phyloP scores from a whole-genome alignment of 78 protist species.

The Guillardia theta region DNA sequence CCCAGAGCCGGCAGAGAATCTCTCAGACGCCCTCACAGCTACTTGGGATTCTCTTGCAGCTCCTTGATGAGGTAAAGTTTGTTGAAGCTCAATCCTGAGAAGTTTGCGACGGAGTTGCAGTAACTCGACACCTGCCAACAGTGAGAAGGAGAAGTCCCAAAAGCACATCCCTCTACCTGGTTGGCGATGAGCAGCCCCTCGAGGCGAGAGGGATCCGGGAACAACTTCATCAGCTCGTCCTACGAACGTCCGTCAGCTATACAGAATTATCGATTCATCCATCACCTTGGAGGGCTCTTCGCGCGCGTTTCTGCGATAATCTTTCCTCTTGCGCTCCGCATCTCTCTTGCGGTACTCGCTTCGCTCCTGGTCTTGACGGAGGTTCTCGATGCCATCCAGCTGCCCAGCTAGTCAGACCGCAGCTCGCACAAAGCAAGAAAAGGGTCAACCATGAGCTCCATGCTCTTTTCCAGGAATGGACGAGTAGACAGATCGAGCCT shows the following conservation, averaged over 20 bases:
- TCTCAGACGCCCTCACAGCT: too few relatives aligned
- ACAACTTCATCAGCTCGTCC: not conserved
- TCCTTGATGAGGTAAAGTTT: not conserved
- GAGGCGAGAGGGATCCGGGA: not conserved
- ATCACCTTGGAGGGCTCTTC: too few relatives aligned
- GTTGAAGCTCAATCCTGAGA: not conserved
- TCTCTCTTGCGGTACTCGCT: not conserved
- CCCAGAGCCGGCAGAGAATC: too few relatives aligned
- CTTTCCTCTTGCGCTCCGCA: not conserved
- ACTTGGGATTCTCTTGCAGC: conserved; percentile 19
- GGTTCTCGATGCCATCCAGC: not conserved
- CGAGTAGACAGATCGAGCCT: conserved; percentile 64
- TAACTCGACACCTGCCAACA: not conserved
- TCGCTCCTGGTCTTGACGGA: conserved; percentile 22
- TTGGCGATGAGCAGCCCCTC: conserved; percentile 17
- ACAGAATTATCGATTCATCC: too few relatives aligned
- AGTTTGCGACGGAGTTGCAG: not conserved
- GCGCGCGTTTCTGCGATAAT: not conserved
- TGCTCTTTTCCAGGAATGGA: conserved; percentile 71
- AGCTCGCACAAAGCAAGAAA: too few relatives aligned
- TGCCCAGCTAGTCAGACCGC: too few relatives aligned
- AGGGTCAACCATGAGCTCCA: conserved; percentile 54
- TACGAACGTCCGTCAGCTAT: not conserved
- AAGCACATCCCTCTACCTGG: not conserved
- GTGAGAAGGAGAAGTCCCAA: not conserved